phyloP scores from a whole-genome alignment of 176 grass and related monocot species.

The Puya raimondii region DNA sequence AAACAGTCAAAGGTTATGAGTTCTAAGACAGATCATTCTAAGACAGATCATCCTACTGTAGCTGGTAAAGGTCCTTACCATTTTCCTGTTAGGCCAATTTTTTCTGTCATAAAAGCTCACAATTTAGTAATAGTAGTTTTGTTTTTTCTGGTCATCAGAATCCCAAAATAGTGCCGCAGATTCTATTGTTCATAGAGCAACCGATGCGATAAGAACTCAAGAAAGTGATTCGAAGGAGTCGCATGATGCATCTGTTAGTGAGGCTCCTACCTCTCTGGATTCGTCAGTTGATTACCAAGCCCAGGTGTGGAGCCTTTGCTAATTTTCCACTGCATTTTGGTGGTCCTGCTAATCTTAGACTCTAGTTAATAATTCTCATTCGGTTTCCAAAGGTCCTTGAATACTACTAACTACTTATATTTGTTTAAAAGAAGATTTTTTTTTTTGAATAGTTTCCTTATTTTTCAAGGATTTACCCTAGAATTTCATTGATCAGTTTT shows the following conservation, averaged over 20 bases:
- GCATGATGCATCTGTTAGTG: conserved; percentile 21
- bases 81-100: conserved; percentile 17
- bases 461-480: not conserved
- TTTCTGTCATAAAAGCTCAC: conserved; percentile 14
- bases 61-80: conserved; percentile 6
- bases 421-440: not conserved
- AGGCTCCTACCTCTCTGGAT: conserved; percentile 13
- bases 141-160: conserved; percentile 20
- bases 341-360: not conserved
- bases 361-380: too few relatives aligned
- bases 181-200: conserved; percentile 25
- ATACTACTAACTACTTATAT: too few relatives aligned
- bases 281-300: conserved; percentile 40
- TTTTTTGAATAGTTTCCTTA: conserved; percentile 2
- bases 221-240: conserved; percentile 18
- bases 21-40: conserved; percentile 29
- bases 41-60: conserved; percentile 32
- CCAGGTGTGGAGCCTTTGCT: conserved; percentile 36
- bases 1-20: conserved; percentile 25
- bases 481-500: conserved; percentile 2
- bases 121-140: conserved; percentile 11
- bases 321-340: not conserved
- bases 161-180: conserved; percentile 27
- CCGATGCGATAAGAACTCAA: conserved; percentile 21
- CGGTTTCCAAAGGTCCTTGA: too few relatives aligned